These are phyloP conservation scores for Butyriboletus loyo DNA, from an alignment of 768 basidiomycete genomes.

Conservation along the genomic window DNA sequence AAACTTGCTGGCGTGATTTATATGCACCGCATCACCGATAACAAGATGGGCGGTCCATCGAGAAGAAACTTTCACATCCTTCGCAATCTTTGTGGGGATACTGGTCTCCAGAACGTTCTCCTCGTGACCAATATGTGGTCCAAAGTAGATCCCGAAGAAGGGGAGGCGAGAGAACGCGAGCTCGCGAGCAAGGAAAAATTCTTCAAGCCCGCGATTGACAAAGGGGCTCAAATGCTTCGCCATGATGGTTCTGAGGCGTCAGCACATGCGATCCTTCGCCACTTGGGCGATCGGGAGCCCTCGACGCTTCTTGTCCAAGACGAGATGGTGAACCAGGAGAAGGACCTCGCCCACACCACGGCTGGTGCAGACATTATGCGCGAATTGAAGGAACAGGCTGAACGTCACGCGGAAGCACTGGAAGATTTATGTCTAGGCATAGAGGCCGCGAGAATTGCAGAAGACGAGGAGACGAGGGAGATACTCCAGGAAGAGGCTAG, in stretches of 20 bases:
- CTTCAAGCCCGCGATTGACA: conserved; percentile 49
- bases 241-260: conserved; percentile 42
- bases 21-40: conserved; percentile 49
- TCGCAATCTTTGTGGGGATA: conserved; percentile 49
- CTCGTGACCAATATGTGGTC: conserved; percentile 57
- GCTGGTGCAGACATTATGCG: conserved; percentile 50
- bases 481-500: conserved; percentile 42
- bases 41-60: conserved; percentile 49
- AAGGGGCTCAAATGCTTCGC: conserved; percentile 43
- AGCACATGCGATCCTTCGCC: conserved; percentile 42
- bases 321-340: conserved; percentile 51
- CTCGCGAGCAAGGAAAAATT: conserved; percentile 41
- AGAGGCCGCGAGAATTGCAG: conserved; percentile 39
- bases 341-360: conserved; percentile 46
- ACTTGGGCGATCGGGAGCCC: conserved; percentile 40
- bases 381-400: conserved; percentile 45
- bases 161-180: conserved; percentile 43
- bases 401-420: conserved; percentile 45
- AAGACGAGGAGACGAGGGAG: conserved; percentile 43
- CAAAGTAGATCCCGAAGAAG: conserved; percentile 33
- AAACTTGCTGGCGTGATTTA: conserved; percentile 45
- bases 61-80: conserved; percentile 50
- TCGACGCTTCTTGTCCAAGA: conserved; percentile 48
- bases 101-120: conserved; percentile 44
- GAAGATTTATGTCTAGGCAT: conserved; percentile 43